These are phyloP conservation scores for Aspergillus transmontanensis DNA, from an alignment of 2,329 filamentous ascomycete species.

Conservation along the genomic window DNA sequence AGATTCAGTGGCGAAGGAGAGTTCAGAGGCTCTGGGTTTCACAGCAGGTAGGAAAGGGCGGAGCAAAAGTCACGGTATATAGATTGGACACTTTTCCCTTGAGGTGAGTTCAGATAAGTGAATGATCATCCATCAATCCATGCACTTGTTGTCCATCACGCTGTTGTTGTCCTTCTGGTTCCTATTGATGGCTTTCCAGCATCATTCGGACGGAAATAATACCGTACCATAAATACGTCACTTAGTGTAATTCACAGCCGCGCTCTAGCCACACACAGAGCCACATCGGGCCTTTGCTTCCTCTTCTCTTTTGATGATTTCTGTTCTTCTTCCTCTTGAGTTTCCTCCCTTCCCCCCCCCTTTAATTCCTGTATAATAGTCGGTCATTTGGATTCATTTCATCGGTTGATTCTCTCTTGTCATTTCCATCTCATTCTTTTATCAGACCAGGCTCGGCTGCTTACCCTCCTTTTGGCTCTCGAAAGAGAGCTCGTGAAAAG, in stretches of 20 bases:
- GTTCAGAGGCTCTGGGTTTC: neutral
- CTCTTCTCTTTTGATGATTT: constrained; percentile 11
- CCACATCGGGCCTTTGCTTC: constrained; percentile 11
- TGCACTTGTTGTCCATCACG: neutral
- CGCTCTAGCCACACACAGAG: constrained; percentile 6
- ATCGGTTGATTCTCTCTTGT: constrained; percentile 9
- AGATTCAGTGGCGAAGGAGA: neutral
- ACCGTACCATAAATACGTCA: constrained; percentile 4
- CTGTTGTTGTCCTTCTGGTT: neutral
- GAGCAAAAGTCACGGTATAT: neutral
- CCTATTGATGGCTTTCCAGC: neutral
- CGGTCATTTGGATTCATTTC: constrained; percentile 12
- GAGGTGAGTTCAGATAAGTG: neutral
- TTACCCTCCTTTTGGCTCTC: constrained; percentile 27
- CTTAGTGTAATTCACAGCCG: constrained; percentile 8
- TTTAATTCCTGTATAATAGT: constrained; percentile 20
- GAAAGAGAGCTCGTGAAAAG: constrained; percentile 36
- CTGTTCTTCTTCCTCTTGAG: constrained; percentile 16
- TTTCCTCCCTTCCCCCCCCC: constrained; percentile 6
- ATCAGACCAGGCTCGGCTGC: neutral
- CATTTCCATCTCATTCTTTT: constrained; percentile 17
- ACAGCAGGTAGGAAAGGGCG: constrained; percentile 2
- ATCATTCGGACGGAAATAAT: constrained; percentile 2
- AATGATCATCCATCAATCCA: neutral
- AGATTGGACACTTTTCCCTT: neutral